Evolutionary conservation across 1,284 basidiomycete species (phyloP), one percentile per base, ranked within the genome.

Genomic region (Chondrostereum purpureum): DNA sequence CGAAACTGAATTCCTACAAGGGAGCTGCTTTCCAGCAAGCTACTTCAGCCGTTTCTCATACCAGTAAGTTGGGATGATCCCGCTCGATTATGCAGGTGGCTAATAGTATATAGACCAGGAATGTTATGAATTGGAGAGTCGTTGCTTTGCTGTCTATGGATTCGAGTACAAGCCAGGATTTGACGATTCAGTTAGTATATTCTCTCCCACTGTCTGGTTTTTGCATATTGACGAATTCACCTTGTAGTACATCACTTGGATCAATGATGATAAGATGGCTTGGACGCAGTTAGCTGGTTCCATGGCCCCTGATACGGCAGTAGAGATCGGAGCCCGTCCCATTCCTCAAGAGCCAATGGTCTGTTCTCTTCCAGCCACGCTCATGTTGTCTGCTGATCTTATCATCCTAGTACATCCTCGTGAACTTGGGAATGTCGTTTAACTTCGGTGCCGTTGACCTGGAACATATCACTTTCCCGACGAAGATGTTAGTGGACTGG

Each of bases 291-390:
- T 77, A 24, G 73, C 70, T 6, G 68, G 67, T 6, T 88, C 84
- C 2, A 66, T 91, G 53, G 80, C 67, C 0, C 70, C 84, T 8
- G 78, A 88, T 55, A 42, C 65, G 0, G 50, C 55, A 1, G 77
- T 73, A 13, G 61, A 80, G 35, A 80, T 91, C 27, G 73, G 76
- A 2, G 69, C 73, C 17, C 69, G 89, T 14, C 69, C 77, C 3
- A 66, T 92, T 23, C 68, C 87, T 0, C 73, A 82, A 51, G 84
- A 88, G 58, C 83, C 84, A 5, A 82, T 87, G 82, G 78, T 79
- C 50, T 31, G 70, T 60, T 20, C 27, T 33, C 14, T n/a, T n/a
- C n/a, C 27, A 8, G 27, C 8, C 27, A n/a, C 27, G 8, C n/a
- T 31, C 13, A n/a, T 31, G 17, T 18, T 17, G 21, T 16, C n/a